Conservation (phyloP, 495 filamentous ascomycete species). For the Aspergillus sclerotioniger region DNA sequence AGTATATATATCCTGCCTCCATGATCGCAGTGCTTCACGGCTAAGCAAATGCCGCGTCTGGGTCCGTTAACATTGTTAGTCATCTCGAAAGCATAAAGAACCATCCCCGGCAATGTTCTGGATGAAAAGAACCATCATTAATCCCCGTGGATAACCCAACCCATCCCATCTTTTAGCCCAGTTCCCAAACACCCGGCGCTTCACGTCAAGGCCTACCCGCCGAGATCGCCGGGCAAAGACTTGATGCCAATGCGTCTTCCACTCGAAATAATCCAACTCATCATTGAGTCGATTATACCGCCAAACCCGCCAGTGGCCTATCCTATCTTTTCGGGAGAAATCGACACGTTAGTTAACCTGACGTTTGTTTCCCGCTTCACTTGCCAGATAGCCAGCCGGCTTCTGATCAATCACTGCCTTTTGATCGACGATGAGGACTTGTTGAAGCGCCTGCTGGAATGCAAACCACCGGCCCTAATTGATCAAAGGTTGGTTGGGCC, state of each 20-base stretch:
- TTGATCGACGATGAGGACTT: constrained; percentile 18
- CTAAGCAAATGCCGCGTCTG: neutral
- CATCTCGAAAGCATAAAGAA: too few species aligned
- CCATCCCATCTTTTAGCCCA: too few species aligned
- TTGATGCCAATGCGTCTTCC: constrained; percentile 10
- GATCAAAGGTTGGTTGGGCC: neutral
- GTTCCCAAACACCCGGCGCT: neutral
- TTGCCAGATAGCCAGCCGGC: constrained; percentile 18
- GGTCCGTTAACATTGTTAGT: neutral
- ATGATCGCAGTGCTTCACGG: neutral
- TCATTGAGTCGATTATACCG: constrained; percentile 24
- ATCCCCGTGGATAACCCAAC: too few species aligned
- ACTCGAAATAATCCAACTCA: constrained; percentile 22
- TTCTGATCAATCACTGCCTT: constrained; percentile 27
- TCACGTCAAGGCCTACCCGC: neutral
- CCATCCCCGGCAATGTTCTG: too few species aligned
- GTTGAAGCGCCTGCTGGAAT: constrained; percentile 6
- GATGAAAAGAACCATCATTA: too few species aligned
- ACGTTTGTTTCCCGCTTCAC: constrained; percentile 21
- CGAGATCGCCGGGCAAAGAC: neutral
- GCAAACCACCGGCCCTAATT: neutral
- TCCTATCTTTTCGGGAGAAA: constrained; percentile 13
- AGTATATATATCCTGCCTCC: neutral
- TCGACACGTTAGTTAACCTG: constrained; percentile 25
- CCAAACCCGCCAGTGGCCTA: constrained; percentile 9